Evolutionary conservation across 768 basidiomycete species (phyloP), one percentile per base, ranked within the genome.

Genomic region (Pulveroboletus sp.): DNA sequence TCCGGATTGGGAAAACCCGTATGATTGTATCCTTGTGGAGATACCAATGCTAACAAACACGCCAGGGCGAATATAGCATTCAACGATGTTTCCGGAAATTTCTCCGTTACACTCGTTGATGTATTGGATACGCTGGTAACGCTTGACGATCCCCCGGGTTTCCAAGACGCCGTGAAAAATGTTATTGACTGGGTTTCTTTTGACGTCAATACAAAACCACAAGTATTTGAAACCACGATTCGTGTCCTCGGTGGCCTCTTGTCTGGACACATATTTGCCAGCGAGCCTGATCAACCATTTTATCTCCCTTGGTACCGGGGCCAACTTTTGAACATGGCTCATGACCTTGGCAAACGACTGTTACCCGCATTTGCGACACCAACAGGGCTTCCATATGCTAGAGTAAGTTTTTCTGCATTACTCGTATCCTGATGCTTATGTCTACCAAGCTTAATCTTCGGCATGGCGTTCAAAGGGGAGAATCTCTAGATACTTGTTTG

Each of bases 151-250:
- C 79, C 78, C 20, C 61, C 72, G 43, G 89, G 85, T 6, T 97
- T 97, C 60, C 87, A 90, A 59, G 73, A 72, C n/a, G 94, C 91
- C 4, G 85, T 98, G 43, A 81, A 79, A 50, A 81, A 88, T 53
- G 80, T 93, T 45, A 86, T 95, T 43, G 69, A 82, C 45, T 83
- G 80, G 77, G 89, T 97, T 33, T 85, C 85, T 1, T 97, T 97
- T 66, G 90, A 97, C 63, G 87, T 93, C 49, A 85, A 97, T 68
- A 92, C 91, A 35, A 91, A 84, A 67, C 93, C 97, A n/a, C 95
- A 99, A 75, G 87, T 98, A 5, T 99, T 99, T 61, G 95, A 99
- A 72, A 90, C 90, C 10, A 97, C 91, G 1, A 98, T 98, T 47
- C 83, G 94, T 23, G 91, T 94, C 6, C 73, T 99, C 9, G 97